Conservation (phyloP, 225 moss, liverwort and hornwort genomes). For the Lunularia cruciata region DNA sequence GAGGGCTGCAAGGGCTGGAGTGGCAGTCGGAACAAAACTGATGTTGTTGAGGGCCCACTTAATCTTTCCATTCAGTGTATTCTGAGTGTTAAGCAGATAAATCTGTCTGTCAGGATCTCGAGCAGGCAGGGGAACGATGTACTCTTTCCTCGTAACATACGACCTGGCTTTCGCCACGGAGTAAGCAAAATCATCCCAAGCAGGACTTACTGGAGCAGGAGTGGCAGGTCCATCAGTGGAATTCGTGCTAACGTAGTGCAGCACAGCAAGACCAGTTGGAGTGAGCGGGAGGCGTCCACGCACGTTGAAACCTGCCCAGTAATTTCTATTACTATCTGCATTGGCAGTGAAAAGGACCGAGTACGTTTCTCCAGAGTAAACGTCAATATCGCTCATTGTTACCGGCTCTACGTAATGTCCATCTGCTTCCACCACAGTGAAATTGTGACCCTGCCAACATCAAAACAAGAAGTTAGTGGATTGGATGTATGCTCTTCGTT, state of each 20-base stretch:
- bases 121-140: slow-evolving; percentile 25
- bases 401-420: slow-evolving; percentile 57
- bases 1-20: slow-evolving; percentile 29
- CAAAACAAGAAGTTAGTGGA: too few species aligned
- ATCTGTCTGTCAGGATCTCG: slow-evolving; percentile 35
- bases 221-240: slow-evolving; percentile 32
- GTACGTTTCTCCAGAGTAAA: slow-evolving; percentile 55
- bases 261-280: slow-evolving; percentile 55
- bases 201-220: slow-evolving; percentile 47
- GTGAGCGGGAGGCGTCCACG: slow-evolving; percentile 52
- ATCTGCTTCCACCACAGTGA: slow-evolving; percentile 64
- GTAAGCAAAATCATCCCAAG: slow-evolving; percentile 56
- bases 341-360: slow-evolving; percentile 51
- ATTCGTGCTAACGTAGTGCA: slow-evolving; percentile 47
- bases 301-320: slow-evolving; percentile 65
- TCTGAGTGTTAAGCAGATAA: slow-evolving; percentile 57
- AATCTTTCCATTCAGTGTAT: slow-evolving; percentile 40
- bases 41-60: slow-evolving; percentile 81
- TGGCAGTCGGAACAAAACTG: slow-evolving; percentile 41
- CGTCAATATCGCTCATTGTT: slow-evolving; percentile 48
- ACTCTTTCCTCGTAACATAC: slow-evolving; percentile 24
- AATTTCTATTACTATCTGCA: slow-evolving; percentile 46
- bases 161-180: slow-evolving; percentile 37
- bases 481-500: too few species aligned
- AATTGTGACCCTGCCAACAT: slow-evolving; percentile 45